These are phyloP conservation scores for Torulaspora globosa DNA, from an alignment of 1,139 yeast genomes.

Conservation along the genomic window DNA sequence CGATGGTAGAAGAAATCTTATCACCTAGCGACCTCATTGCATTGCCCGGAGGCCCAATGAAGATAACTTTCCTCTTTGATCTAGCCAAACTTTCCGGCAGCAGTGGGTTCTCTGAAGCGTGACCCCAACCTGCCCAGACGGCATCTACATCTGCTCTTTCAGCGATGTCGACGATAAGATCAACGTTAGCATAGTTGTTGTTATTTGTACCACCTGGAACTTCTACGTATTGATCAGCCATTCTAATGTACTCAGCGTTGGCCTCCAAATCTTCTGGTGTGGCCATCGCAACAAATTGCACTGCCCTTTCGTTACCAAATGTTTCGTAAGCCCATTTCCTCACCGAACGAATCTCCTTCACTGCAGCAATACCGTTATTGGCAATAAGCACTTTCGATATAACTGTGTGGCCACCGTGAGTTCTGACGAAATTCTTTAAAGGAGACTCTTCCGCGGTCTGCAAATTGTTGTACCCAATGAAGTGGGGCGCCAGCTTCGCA, in stretches of 20 bases:
- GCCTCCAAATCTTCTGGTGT: conserved; percentile 97
- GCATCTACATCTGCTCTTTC: conserved; percentile 96
- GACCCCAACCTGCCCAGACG: conserved; percentile 99
- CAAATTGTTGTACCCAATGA: conserved; percentile 65
- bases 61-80: conserved; percentile 80
- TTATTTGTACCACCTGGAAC: conserved; percentile 99
- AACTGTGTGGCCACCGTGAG: conserved; percentile 93
- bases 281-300: conserved; percentile 96
- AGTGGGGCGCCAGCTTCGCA: conserved; percentile 57
- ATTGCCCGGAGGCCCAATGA: conserved; percentile 97
- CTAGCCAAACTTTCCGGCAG: conserved; percentile 92
- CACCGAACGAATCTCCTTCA: conserved; percentile 92
- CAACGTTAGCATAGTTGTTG: conserved; percentile 97
- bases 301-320: conserved; percentile 89
- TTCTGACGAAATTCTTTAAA: conserved; percentile 80
- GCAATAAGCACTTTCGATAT: conserved; percentile 86
- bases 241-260: conserved; percentile 94
- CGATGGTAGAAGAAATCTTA: conserved; percentile 93
- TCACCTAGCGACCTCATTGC: conserved; percentile 99
- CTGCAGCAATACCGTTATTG: conserved; percentile 98
- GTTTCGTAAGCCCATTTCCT: conserved; percentile 99
- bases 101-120: conserved; percentile 94
- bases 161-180: conserved; percentile 91
- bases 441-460: conserved; percentile 63
- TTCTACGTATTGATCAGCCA: conserved; percentile 98